Base-by-base conservation (phyloP, 2,329 filamentous ascomycete species). In the Onygenales sp. region DNA sequence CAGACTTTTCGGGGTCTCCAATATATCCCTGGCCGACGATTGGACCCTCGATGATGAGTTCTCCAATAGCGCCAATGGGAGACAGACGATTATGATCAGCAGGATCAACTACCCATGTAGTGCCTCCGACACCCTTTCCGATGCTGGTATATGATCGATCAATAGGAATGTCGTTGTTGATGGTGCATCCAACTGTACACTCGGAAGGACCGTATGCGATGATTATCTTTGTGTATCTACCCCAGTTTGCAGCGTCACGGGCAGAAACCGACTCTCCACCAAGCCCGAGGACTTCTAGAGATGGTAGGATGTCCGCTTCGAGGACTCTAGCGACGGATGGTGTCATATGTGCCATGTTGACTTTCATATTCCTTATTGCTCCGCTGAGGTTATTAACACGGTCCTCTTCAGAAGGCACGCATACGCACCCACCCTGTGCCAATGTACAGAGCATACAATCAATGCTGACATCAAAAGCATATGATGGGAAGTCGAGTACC, bases 11-110 rank as follows among this genome's bases (percentile, higher is more conserved):
- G 0, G 51, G 31, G 27, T 64, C 58, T 9, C 61, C 60, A 8
- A 62, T 50, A 54, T 69, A 69, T 0, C 66, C 66, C 42, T 66
- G 63, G 1, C 69, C 71, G 7, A 75, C 66, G 33, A 70, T 79
- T 0, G 78, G 77, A 0, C 81, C 80, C 58, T 84, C 80, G 36
- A 85, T 77, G 3, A 83, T 73, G 2, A 85, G 68, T 60, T 85
- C 82, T 0, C 80, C 80, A 1, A 80, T 67, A 0, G 76, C 73
- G 1, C 81, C 81, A 10, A 79, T 64, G 0, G 78, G 79, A 67
- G 79, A 72, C 39, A 79, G 69, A 36, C 72, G 58, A 54, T 55
- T 52, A 42, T 55, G 56, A 39, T 55, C 65, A 32, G 65, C 63
- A 0, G 69, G 67, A 50, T 73, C 63, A 1, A 70, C 68, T 50